A percentile compares a stretch with the other conserved stretches of the same genome.
These are phyloP conservation scores for Canavalia gladiata DNA, from an alignment of 306 rosid genomes.

Conservation along the genomic window DNA sequence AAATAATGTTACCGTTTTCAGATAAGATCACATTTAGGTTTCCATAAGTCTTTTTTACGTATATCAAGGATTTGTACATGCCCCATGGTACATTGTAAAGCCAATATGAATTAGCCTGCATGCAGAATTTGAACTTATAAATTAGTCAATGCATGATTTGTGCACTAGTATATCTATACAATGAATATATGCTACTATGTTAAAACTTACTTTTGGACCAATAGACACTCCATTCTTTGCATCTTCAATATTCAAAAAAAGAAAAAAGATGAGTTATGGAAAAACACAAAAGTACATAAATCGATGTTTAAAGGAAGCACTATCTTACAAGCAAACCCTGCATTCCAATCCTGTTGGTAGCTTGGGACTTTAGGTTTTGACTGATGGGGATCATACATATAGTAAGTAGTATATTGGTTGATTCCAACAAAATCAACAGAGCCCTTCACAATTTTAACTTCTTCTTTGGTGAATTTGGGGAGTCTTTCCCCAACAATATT, in stretches of 20 bases:
- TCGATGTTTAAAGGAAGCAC: conserved; percentile 19
- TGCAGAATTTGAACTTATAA: conserved; percentile 45
- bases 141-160: conserved; percentile 17
- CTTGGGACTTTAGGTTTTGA: conserved; percentile 66
- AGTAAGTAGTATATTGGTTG: conserved; percentile 84
- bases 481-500: conserved; percentile 79
- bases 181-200: conserved; percentile 5
- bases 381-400: conserved; percentile 67
- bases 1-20: conserved; percentile 71
- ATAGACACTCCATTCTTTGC: conserved; percentile 81
- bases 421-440: conserved; percentile 84
- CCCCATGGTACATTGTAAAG: conserved; percentile 99
- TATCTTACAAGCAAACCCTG: conserved; percentile 81
- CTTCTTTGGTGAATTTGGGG: conserved; percentile 83
- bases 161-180: background rate
- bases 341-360: conserved; percentile 90
- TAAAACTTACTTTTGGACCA: conserved; percentile 77
- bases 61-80: conserved; percentile 77
- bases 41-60: conserved; percentile 79
- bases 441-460: conserved; percentile 85
- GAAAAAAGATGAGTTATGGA: background rate
- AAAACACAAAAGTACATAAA: background rate
- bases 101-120: conserved; percentile 87
- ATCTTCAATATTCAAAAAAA: conserved; percentile 58
- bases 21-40: conserved; percentile 84